Evolutionary conservation across 2,329 filamentous ascomycete species (phyloP), one percentile per base, ranked within the genome.

Genomic region (Fusarium citri): DNA sequence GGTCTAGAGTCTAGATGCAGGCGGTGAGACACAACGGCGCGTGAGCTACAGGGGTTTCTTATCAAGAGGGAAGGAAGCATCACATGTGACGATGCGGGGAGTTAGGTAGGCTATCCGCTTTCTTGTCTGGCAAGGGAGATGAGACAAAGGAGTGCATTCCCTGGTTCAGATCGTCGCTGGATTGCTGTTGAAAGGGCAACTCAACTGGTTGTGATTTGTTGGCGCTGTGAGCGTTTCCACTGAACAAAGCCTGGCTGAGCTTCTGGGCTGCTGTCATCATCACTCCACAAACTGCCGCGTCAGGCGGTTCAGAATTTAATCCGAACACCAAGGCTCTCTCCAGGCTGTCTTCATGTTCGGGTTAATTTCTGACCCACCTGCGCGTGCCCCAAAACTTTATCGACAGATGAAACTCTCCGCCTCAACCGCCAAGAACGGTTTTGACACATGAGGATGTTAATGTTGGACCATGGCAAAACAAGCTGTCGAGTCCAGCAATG

Each of bases 1-100:
- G 49, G 37, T 45, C 57, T 48, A 34, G 62, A 59, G 37, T 45
- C 57, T 48, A 34, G 62, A 59, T 23, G 48, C 30, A 20, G 40
- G 67, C 66, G 66, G 67, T 70, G 67, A 69, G 65, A 71, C 63
- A 68, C 28, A 48, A 53, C 16, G 40, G 63, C 67, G 67, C 63
- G 67, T 70, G 67, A 71, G 55, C 63, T 50, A 20, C 42, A 47
- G 12, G 23, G 47, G 4, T 26, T 40, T 28, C 23, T 20, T 45
- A 64, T 64, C 16, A 37, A 5, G 46, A 48, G 12, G 50, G 26
- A n/a, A 42, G 26, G 50, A 23, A 22, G 30, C n/a, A 48, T 55
- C 53, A 40, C 42, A 49, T 49, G 53, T 34, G 34, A 37, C 18
- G 34, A 6, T 37, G 34, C 23, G 49, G 34, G 49, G 49, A 42